Conservation (phyloP, 202 grass and related monocot species). For the Carex arenaria region DNA sequence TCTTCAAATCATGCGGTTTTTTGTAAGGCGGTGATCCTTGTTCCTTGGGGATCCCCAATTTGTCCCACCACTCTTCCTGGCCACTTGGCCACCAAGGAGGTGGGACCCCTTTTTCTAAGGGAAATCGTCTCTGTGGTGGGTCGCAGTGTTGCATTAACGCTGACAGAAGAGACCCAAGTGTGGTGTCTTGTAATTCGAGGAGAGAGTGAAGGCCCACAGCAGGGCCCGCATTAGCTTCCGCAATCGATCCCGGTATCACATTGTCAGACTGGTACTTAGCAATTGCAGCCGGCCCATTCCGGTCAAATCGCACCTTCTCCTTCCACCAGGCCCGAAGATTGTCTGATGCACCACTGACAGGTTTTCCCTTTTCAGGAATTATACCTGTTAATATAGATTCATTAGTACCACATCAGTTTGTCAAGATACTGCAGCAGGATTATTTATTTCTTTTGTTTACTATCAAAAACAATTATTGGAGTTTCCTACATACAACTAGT, state of each 20-base stretch:
- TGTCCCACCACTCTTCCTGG: conserved; percentile 38
- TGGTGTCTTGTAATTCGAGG: conserved; percentile 35
- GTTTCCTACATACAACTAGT: not conserved
- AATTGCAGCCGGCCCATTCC: conserved; percentile 34
- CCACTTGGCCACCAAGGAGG: conserved; percentile 46
- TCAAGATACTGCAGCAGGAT: not conserved
- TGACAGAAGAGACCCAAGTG: conserved; percentile 40
- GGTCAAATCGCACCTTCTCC: conserved; percentile 42
- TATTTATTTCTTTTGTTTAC: not conserved
- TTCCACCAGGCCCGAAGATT: conserved; percentile 47
- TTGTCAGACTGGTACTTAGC: conserved; percentile 31
- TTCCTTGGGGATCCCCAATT: conserved; percentile 28
- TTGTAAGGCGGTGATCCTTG: conserved; percentile 32
- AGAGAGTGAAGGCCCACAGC: conserved; percentile 18
- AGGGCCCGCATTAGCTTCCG: not conserved
- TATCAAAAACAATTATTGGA: not conserved
- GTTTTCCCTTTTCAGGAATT: conserved; percentile 44
- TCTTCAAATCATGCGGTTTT: conserved; percentile 48
- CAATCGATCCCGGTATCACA: not conserved
- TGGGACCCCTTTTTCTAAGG: conserved; percentile 31
- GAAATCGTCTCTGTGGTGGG: conserved; percentile 37
- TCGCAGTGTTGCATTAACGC: conserved; percentile 40
- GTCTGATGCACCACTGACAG: conserved; percentile 38
- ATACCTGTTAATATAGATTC: conserved; percentile 22
- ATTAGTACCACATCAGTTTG: not conserved